Evolutionary conservation across 2,329 filamentous ascomycete species (phyloP), one percentile per base, ranked within the genome.

Genomic region (Coccinonectria pachysandricola): DNA sequence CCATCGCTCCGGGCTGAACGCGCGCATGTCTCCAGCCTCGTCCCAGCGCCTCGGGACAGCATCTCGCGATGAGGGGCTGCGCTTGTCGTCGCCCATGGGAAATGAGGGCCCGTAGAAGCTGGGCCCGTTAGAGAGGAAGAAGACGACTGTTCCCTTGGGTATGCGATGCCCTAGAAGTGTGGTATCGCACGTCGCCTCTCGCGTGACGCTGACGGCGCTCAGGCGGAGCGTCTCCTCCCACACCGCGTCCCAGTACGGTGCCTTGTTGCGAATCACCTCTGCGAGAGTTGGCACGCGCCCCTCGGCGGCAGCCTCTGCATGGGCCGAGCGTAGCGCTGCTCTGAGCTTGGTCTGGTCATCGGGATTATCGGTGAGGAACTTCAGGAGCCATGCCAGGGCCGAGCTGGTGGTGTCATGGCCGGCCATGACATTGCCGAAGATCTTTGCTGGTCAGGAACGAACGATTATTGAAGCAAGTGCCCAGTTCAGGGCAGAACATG

Each of bases 181-280:
- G 10, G 17, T 19, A 10, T 19, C 17, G 7, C 10, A 10, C 7
- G 17, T 19, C 7, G 7, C 7, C 17, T 19, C 7, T 9, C 21
- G 13, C n/a, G 9, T 19, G n/a, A 25, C 14, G 3, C 16, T n/a
- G 10, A 23, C 14, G 10, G 15, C 11, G 9, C 15, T 34, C 8
- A 39, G 32, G 2, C 55, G 49, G 6, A 56, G 33, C 1, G 42
- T 37, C 31, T 59, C 52, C 26, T 53, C 49, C 18, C 53, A 37
- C 7, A 43, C 32, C 10, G 50, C 51, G 27, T 52, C 49, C 5
- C 54, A 43, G 30, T 50, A 52, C 3, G 45, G 44, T 3, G 49
- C 27, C 4, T 31, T 26, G 5, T 32, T 15, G 3, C 19, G 19
- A 0, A 31, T 26, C 10, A 54, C 43, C 31, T 54, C 50, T 3